Conservation (phyloP, 257 asterid species). For the Solanum chilense region DNA sequence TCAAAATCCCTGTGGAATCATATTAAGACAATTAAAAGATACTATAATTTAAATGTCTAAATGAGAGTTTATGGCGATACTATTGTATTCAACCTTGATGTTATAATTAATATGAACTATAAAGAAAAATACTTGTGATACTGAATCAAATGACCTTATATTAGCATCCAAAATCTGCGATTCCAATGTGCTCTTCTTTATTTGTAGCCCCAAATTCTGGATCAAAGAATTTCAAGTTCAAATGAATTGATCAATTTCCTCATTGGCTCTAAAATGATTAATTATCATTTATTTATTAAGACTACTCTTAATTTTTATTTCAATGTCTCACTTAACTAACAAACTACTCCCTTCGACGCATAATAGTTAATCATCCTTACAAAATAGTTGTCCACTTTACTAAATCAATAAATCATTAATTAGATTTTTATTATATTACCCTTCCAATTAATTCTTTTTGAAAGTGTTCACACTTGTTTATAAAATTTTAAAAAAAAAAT, state of each 20-base stretch:
- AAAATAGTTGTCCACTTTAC: too few relatives aligned
- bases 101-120: not conserved
- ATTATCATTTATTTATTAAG: not conserved
- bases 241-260: not conserved
- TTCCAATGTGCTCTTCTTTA: constrained; percentile 24
- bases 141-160: constrained; percentile 27
- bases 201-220: constrained; percentile 49
- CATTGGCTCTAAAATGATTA: not conserved
- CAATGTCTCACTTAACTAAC: not conserved
- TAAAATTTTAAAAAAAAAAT: too few relatives aligned
- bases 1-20: constrained; percentile 34
- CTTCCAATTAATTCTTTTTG: too few relatives aligned
- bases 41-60: not conserved
- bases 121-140: not conserved
- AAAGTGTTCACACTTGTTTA: too few relatives aligned
- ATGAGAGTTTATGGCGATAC: not conserved
- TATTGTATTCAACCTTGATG: not conserved
- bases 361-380: too few relatives aligned
- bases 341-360: not conserved
- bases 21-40: not conserved
- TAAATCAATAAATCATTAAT: too few relatives aligned
- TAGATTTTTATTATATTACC: too few relatives aligned
- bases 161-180: constrained; percentile 32
- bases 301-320: not conserved
- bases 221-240: not conserved